Base-by-base conservation (phyloP, 768 basidiomycete genomes). In the Macrolepiota albuminosa region DNA sequence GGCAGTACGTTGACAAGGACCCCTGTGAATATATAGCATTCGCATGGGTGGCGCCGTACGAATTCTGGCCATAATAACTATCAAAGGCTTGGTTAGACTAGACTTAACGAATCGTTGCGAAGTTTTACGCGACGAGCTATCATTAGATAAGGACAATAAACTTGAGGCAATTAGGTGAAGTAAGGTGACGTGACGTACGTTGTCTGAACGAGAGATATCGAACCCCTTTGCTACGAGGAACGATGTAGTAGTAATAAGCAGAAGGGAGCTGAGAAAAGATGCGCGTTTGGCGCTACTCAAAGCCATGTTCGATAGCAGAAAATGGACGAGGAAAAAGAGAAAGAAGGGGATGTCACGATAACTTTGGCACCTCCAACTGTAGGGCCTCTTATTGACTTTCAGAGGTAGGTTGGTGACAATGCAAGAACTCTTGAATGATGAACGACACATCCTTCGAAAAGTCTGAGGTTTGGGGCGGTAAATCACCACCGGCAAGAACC, bases 51-150 rank as follows among this genome's bases (percentile, higher is more conserved):
- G 86, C 87, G 34, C 88, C 87, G 61, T 87, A 86, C 0, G 87
- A 87, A 65, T 89, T 85, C 70, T 89, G 86, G 57, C 88, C 88
- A 83, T 84, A 88, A 68, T 87, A 88, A 33, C 85, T 87, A 68
- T 47, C n/a, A 36, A 29, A 39, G 29, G 31, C 48, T 26, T 29
- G 11, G 54, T 56, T 56, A 52, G 47, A 31, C 24, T 26, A 31
- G 11, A 48, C 21, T 46, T 43, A 21, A 14, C n/a, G 13, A 45
- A 58, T 1, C 16, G 34, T 8, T 9, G n/a, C 0, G 18, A 43
- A 33, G 24, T 39, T 80, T 67, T 71, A 85, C 83, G 85, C 81
- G 40, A 75, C 85, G 46, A 84, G 76, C 85, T 86, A 51, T 4
- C 21, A 37, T 42, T 14, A 29, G 13, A 21, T 36, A 6, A 42